A percentile compares a stretch with the other conserved stretches of the same genome.
phyloP scores from a whole-genome alignment of 1,284 basidiomycete genomes.

The Puccinia novopanici region DNA sequence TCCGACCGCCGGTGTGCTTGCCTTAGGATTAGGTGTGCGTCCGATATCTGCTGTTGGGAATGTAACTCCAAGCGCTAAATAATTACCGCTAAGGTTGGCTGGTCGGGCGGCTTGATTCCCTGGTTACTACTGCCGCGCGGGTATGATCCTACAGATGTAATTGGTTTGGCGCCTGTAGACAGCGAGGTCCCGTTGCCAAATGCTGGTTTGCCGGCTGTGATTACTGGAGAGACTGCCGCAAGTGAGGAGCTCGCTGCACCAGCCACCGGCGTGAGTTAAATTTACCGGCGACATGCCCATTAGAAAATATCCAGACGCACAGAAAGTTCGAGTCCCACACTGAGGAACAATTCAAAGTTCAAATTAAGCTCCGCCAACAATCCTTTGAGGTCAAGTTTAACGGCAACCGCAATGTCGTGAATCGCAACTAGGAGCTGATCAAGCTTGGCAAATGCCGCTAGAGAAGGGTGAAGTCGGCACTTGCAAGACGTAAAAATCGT shows the following conservation, averaged over 20 bases:
- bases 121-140: too few species aligned
- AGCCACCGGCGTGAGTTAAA: background rate
- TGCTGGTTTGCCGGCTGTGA: background rate
- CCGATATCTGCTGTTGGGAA: background rate
- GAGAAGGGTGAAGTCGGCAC: too few species aligned
- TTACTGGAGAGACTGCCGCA: background rate
- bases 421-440: background rate
- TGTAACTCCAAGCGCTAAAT: background rate
- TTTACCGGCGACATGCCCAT: background rate
- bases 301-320: background rate
- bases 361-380: background rate
- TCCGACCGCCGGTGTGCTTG: background rate
- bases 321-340: background rate
- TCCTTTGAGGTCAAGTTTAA: background rate
- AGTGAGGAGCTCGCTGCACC: background rate
- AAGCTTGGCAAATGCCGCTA: constrained; percentile 1
- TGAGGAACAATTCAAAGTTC: background rate
- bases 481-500: too few species aligned
- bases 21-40: background rate
- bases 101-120: too few species aligned
- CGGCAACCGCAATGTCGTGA: background rate
- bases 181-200: background rate
- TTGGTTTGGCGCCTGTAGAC: background rate
- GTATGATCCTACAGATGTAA: too few species aligned
- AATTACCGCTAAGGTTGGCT: background rate